Evolutionary conservation across 2,329 filamentous ascomycete genomes (phyloP), one percentile per base, ranked within the genome.

Genomic region (Leptographium flavum): DNA sequence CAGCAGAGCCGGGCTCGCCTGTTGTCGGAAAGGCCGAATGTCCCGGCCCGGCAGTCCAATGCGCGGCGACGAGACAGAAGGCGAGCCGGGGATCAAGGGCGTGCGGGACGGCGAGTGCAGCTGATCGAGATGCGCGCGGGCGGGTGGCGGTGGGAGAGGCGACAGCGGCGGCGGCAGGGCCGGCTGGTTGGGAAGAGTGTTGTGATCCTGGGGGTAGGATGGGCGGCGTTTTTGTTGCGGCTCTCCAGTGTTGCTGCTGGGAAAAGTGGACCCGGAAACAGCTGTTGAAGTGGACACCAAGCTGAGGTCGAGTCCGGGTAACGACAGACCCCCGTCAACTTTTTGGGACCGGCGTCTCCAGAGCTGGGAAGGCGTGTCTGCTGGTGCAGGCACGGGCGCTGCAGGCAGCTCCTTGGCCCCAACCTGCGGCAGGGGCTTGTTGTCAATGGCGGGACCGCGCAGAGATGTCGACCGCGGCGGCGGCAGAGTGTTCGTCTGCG

Each of bases 261-360:
- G 17, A 28, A 28, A 39, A 39, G 23, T 39, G 27, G 35, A 35
- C 10, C 39, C 44, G 8, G 42, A 17, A 36, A 41, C 31, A 3
- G 33, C 21, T 13, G 19, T 32, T 4, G 40, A 17, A 4, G 38
- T 30, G 22, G 41, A 27, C 30, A 40, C 35, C 36, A 39, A 32
- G 68, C 65, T 55, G 45, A 76, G 59, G 48, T 69, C 69, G 42
- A 76, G 64, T 46, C 68, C 64, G 9, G 69, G 58, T 5, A 75
- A 62, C 39, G 68, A 64, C 30, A 69, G 55, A 49, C 58, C 65
- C 43, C 63, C 62, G 45, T 73, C 68, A 45, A 62, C 62, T 55
- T 69, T 74, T 23, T 66, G 58, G 14, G 70, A 72, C 39, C 73
- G 66, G 43, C 73, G 64, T 46, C 66, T 64, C 71, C 71, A 75